Conservation (phyloP, 345 rosid genomes). For the Eucalyptus tenuipes region DNA sequence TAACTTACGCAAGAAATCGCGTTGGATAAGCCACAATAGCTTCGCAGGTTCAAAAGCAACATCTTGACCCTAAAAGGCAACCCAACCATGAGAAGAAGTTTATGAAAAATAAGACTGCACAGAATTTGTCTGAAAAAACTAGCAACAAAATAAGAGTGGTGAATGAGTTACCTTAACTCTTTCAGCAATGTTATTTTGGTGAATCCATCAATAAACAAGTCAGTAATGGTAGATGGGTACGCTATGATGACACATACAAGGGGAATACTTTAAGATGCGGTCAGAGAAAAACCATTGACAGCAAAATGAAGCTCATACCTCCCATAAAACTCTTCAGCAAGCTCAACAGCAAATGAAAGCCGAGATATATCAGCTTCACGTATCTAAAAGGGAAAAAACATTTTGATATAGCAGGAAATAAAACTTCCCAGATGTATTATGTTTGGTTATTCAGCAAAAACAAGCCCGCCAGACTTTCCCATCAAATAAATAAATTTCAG, state of each 20-base stretch:
- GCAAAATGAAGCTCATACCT: conserved; percentile 35
- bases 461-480: not conserved
- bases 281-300: not conserved
- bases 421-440: not conserved
- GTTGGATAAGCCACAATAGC: conserved; percentile 98
- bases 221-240: conserved; percentile 3
- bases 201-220: conserved; percentile 23
- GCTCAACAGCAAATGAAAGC: conserved; percentile 96
- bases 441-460: not conserved
- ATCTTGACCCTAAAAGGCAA: conserved; percentile 71
- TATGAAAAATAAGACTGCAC: not conserved
- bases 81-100: conserved; percentile 2
- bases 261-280: not conserved
- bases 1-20: conserved; percentile 93
- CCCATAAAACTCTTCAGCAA: conserved; percentile 99
- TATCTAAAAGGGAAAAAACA: conserved; percentile 32
- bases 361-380: conserved; percentile 99
- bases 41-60: conserved; percentile 97
- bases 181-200: conserved; percentile 12
- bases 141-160: conserved; percentile 1
- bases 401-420: not conserved
- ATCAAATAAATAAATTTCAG: not conserved
- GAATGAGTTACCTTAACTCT: conserved; percentile 85
- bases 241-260: not conserved
- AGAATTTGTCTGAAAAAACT: not conserved